These are phyloP conservation scores for Aspergillus sclerotiicarbonarius DNA, from an alignment of 495 filamentous ascomycete species.

Conservation along the genomic window DNA sequence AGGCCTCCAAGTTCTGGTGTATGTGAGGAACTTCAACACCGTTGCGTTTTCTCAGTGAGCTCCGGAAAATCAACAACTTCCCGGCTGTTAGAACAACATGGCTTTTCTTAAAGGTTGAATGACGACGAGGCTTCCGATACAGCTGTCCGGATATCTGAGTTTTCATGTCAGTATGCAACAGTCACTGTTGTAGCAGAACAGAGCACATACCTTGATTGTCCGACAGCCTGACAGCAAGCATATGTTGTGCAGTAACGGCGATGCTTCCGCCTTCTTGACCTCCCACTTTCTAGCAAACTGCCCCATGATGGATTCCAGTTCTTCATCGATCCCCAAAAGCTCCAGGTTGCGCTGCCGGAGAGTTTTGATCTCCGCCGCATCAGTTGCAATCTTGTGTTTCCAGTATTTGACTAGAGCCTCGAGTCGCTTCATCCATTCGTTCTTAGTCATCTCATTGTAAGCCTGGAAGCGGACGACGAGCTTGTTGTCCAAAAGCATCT, in stretches of 20 bases:
- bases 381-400: conserved; percentile 55
- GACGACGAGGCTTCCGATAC: conserved; percentile 65
- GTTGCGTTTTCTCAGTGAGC: conserved; percentile 53
- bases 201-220: conserved; percentile 52
- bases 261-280: conserved; percentile 63
- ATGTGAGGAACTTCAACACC: conserved; percentile 60
- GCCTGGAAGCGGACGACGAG: conserved; percentile 67
- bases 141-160: conserved; percentile 59
- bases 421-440: conserved; percentile 65
- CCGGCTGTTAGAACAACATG: conserved; percentile 64
- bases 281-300: conserved; percentile 75
- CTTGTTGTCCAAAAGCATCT: conserved; percentile 61
- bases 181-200: neutral
- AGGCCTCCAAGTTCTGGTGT: conserved; percentile 59
- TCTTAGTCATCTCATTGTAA: conserved; percentile 54
- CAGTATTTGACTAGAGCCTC: conserved; percentile 62
- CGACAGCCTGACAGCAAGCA: conserved; percentile 66
- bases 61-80: conserved; percentile 63
- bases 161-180: conserved; percentile 2
- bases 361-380: conserved; percentile 55
- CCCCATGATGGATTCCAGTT: conserved; percentile 65
- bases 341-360: conserved; percentile 60
- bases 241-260: conserved; percentile 66
- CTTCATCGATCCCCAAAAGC: conserved; percentile 67
- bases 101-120: conserved; percentile 60